Base-by-base conservation (phyloP, 2,329 filamentous ascomycete genomes). In the Colletotrichum tamarilloi region DNA sequence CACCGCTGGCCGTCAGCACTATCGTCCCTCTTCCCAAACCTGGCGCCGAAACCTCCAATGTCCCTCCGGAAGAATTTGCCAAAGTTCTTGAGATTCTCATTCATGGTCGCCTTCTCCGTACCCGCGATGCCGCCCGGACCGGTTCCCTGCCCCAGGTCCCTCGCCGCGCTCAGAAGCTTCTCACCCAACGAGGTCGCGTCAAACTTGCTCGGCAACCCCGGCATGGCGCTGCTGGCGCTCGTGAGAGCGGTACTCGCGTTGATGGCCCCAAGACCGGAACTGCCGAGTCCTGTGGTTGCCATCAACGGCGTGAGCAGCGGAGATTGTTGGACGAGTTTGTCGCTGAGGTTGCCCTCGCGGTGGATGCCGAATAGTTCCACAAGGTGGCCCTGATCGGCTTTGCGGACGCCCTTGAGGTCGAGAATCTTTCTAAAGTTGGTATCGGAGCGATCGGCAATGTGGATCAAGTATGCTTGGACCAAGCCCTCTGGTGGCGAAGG, bases 391-490 rank as follows among this genome's bases (percentile, higher is more conserved):
- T 98, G 94, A 74, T 99, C 97, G 74, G 90, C 87, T 80, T 95
- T 96, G 75, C 93, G 90, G 73, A 99, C 93, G 59, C 97, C 97
- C 83, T 99, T 99, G 75, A 99, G 89, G 63, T 99, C 97, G 58
- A 99, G 91, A 73, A 99, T 93, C 84, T 98, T 98, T 80, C 92
- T 92, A 89, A 99, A 99, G 84, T 99, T 99, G 78, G 91, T 90
- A 81, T 98, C 97, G 75, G 93, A 97, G 68, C 94, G 92, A 86
- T 99, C 97, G 76, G 91, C 95, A 76, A 99, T 97, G 84, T 98
- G 97, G 82, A 98, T 97, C 42, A 99, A 91, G 81, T 99, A 99
- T 42, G 97, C 97, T 84, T 98, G 96, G 0, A 99, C 95, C 4
- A 99, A 90, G 2, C 94, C 96, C 85, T 99, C 97, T 0, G 96